Conservation (phyloP, 148 eudicot species). For the Rhododendron ferrugineum region DNA sequence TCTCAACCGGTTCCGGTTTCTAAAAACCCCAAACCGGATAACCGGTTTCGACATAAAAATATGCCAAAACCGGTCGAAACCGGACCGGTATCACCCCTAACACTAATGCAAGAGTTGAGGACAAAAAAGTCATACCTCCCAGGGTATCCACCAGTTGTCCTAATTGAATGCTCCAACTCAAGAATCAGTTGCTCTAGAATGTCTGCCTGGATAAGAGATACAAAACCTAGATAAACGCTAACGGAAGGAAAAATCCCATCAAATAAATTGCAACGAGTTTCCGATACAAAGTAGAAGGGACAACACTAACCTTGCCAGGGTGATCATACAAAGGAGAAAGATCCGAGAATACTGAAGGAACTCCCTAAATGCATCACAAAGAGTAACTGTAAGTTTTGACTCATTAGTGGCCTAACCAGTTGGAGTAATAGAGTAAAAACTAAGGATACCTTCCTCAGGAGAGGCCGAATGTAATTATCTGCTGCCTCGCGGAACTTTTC, state of each 20-base stretch:
- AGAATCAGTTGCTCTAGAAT: slow-evolving; percentile 67
- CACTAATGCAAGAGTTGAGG: not conserved
- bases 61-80: too few relatives aligned
- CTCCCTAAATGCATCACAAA: slow-evolving; percentile 58
- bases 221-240: not conserved
- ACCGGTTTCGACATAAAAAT: too few relatives aligned
- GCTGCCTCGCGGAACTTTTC: slow-evolving; percentile 79
- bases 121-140: slow-evolving; percentile 48
- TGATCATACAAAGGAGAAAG: slow-evolving; percentile 93
- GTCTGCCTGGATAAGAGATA: slow-evolving; percentile 60
- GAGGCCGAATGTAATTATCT: slow-evolving; percentile 73
- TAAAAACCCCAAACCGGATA: too few relatives aligned
- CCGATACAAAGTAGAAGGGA: not conserved
- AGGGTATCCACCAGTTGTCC: slow-evolving; percentile 70
- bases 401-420: not conserved
- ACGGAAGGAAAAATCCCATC: not conserved
- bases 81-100: too few relatives aligned
- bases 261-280: not conserved
- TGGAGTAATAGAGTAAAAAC: slow-evolving; percentile 8
- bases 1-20: too few relatives aligned
- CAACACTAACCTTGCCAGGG: slow-evolving; percentile 77
- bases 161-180: slow-evolving; percentile 65
- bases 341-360: slow-evolving; percentile 95
- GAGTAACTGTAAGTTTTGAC: slow-evolving; percentile 12
- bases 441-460: slow-evolving; percentile 71